Evolutionary conservation across 352 stramenopile species (phyloP).

Genomic region (Peronospora farinosa): DNA sequence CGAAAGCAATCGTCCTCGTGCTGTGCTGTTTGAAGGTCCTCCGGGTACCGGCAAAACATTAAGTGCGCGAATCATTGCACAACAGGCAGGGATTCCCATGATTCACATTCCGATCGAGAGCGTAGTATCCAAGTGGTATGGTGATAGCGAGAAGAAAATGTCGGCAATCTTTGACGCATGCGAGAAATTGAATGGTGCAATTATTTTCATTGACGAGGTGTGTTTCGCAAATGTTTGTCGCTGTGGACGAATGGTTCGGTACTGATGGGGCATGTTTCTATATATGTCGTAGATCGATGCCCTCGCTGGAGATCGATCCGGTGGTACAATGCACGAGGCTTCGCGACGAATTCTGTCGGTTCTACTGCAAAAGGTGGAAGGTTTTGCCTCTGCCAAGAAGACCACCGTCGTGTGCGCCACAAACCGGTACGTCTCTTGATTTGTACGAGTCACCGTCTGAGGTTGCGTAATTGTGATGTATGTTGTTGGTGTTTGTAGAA

Average conservation of each 20-base stretch:
- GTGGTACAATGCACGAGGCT: conserved; percentile 89
- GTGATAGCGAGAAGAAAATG: conserved; percentile 93
- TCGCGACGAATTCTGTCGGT: conserved; percentile 89
- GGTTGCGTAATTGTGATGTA: neutral
- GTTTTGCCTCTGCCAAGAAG: conserved; percentile 89
- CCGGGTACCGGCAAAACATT: conserved; percentile 92
- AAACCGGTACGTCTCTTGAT: conserved; percentile 51
- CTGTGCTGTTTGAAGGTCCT: conserved; percentile 90
- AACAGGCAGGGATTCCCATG: conserved; percentile 88
- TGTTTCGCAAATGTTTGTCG: neutral
- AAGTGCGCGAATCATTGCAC: conserved; percentile 90
- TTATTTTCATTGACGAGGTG: conserved; percentile 94
- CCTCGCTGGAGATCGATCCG: conserved; percentile 82
- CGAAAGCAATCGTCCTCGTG: conserved; percentile 85
- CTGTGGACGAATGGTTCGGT: neutral
- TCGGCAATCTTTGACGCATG: conserved; percentile 91
- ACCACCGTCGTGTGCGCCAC: conserved; percentile 90
- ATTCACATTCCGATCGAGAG: conserved; percentile 92
- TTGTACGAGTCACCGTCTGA: neutral
- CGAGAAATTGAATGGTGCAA: conserved; percentile 86
- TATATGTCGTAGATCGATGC: conserved; percentile 71
- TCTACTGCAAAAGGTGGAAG: conserved; percentile 89
- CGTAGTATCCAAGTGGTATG: conserved; percentile 93
- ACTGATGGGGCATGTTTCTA: neutral
- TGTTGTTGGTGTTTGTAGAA: conserved; percentile 37